phyloP scores from a whole-genome alignment of 768 basidiomycete species.

The Lactifluus subvellereus region DNA sequence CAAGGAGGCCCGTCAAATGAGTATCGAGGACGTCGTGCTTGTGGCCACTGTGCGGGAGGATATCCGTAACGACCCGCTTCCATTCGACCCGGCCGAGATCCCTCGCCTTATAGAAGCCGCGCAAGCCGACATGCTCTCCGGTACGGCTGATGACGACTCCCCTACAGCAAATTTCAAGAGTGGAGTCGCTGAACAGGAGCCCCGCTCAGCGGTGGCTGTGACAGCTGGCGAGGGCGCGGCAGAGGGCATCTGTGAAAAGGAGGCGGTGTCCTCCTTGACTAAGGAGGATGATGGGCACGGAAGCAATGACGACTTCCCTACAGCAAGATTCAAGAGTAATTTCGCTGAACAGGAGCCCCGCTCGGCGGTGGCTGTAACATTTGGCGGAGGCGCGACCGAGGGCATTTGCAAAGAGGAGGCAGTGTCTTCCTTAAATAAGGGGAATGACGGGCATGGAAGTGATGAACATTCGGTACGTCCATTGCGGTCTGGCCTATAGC shows the following conservation, averaged over 20 bases:
- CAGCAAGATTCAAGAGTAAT: background rate
- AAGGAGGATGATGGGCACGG: background rate
- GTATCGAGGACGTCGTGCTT: constrained; percentile 16
- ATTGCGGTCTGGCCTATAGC: background rate
- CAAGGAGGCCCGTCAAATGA: constrained; percentile 14
- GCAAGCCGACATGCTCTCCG: background rate
- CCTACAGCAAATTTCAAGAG: background rate
- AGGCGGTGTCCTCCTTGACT: background rate
- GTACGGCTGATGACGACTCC: background rate
- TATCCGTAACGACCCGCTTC: background rate
- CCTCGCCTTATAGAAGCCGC: constrained; percentile 1
- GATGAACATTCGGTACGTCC: constrained; percentile 3
- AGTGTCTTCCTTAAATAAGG: background rate
- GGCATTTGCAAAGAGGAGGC: background rate
- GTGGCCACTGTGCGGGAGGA: constrained; percentile 21
- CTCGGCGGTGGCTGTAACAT: background rate
- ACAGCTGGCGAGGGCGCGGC: background rate
- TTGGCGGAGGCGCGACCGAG: background rate
- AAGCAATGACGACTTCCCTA: background rate
- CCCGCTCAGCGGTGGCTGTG: background rate
- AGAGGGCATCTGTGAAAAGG: background rate
- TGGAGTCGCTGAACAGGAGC: background rate
- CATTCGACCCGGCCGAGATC: constrained; percentile 2
- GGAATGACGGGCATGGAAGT: background rate
- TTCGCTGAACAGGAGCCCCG: background rate